These are phyloP conservation scores for Thielaviopsis musarum DNA, from an alignment of 2,329 filamentous ascomycete species.

Conservation along the genomic window DNA sequence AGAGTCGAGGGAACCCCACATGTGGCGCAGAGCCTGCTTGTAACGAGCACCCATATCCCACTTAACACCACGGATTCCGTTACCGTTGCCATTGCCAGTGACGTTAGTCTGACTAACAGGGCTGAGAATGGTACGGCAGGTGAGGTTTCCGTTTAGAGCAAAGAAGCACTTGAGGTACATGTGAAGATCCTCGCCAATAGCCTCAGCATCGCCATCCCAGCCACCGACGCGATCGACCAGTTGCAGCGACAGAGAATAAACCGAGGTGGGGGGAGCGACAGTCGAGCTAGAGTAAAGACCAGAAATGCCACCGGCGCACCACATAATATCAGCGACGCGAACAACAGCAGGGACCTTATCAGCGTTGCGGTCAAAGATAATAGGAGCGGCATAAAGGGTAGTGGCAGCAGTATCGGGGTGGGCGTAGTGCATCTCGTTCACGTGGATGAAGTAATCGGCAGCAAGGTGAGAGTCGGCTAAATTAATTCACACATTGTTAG, in stretches of 20 bases:
- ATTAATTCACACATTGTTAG: slow-evolving; percentile 6
- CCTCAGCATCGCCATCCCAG: slow-evolving; percentile 54
- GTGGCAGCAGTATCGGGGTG: slow-evolving; percentile 42
- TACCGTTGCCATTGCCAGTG: slow-evolving; percentile 37
- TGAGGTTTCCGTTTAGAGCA: slow-evolving; percentile 51
- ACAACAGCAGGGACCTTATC: slow-evolving; percentile 50
- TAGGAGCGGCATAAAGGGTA: slow-evolving; percentile 51
- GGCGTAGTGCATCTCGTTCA: slow-evolving; percentile 44
- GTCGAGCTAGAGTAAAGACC: slow-evolving; percentile 46
- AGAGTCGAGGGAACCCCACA: slow-evolving; percentile 59
- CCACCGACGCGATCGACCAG: slow-evolving; percentile 52
- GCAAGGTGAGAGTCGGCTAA: slow-evolving; percentile 55
- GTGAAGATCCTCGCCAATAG: slow-evolving; percentile 60
- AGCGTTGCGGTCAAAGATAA: slow-evolving; percentile 59
- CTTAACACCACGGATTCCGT: slow-evolving; percentile 35
- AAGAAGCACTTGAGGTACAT: slow-evolving; percentile 71
- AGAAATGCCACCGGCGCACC: slow-evolving; percentile 54
- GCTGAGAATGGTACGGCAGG: slow-evolving; percentile 44
- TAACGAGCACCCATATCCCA: slow-evolving; percentile 49
- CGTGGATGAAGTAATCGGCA: slow-evolving; percentile 47
- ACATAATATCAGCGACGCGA: slow-evolving; percentile 54
- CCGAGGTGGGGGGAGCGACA: slow-evolving; percentile 54
- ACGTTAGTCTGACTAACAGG: slow-evolving; percentile 61
- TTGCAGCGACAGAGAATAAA: slow-evolving; percentile 52
- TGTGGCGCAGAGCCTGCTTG: slow-evolving; percentile 55